Conservation (phyloP, 1,139 yeast genomes). For the Saccharomycopsis hybrid region DNA sequence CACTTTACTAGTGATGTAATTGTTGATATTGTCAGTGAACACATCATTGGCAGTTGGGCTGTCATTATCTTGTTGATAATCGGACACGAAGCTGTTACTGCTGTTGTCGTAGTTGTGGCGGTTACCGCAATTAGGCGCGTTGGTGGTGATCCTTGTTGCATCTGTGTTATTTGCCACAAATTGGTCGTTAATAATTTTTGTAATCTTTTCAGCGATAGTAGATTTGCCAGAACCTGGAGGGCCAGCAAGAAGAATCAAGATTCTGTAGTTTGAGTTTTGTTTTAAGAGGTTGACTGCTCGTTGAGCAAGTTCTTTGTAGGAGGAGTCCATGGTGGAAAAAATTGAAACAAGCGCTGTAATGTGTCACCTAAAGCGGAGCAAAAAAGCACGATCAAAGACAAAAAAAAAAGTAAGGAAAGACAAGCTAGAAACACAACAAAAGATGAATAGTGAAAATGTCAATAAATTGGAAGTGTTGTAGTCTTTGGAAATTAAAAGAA, state of each 20-base stretch:
- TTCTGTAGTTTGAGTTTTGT: constrained; percentile 35
- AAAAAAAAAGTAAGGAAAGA: not conserved
- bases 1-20: constrained; percentile 10
- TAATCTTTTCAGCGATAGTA: constrained; percentile 47
- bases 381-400: not conserved
- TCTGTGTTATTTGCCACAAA: constrained; percentile 1
- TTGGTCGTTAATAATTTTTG: constrained; percentile 33
- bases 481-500: not conserved
- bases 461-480: not conserved
- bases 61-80: not conserved
- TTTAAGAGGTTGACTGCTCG: constrained; percentile 29
- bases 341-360: not conserved
- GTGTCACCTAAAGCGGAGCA: not conserved
- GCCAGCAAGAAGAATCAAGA: constrained; percentile 59
- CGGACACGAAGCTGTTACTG: not conserved
- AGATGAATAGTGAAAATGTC: not conserved
- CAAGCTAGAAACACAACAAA: not conserved
- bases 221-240: constrained; percentile 84
- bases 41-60: not conserved
- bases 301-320: constrained; percentile 28
- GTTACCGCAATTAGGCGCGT: not conserved
- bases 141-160: not conserved
- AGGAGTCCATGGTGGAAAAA: constrained; percentile 26
- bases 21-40: not conserved
- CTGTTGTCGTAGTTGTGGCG: constrained; percentile 1